Conservation (phyloP, 345 rosid genomes). For the Bretschneidera sinensis region DNA sequence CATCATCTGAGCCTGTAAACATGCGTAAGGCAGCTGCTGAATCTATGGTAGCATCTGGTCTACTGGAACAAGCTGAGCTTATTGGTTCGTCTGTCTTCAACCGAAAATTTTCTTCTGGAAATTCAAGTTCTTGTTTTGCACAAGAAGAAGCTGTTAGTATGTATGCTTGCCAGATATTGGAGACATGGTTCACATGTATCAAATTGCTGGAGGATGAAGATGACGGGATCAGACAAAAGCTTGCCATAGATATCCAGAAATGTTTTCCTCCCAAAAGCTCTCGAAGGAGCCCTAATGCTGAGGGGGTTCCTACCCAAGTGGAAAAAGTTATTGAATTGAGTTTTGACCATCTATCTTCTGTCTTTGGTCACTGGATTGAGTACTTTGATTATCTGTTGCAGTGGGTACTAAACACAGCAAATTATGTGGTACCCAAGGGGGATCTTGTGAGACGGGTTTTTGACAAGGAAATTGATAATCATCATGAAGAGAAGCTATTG, state of each 20-base stretch:
- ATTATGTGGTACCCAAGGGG: conserved; percentile 35
- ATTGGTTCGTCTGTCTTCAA: conserved; percentile 46
- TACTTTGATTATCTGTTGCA: conserved; percentile 54
- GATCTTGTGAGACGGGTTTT: conserved; percentile 86
- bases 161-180: conserved; percentile 56
- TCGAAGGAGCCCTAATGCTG: conserved; percentile 17
- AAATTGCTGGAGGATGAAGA: conserved; percentile 93
- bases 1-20: conserved; percentile 73
- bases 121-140: conserved; percentile 18
- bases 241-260: conserved; percentile 62
- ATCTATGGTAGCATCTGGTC: conserved; percentile 76
- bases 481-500: conserved; percentile 86
- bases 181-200: conserved; percentile 74
- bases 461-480: conserved; percentile 94
- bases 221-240: conserved; percentile 62
- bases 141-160: conserved; percentile 32
- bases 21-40: conserved; percentile 82
- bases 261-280: conserved; percentile 35
- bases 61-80: conserved; percentile 73
- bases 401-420: conserved; percentile 54
- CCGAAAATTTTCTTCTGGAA: conserved; percentile 28
- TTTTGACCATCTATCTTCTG: conserved; percentile 59
- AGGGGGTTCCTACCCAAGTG: conserved; percentile 65
- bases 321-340: conserved; percentile 78
- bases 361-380: conserved; percentile 74